phyloP scores from a whole-genome alignment of 352 stramenopile species.

The Phytophthora citrophthora region DNA sequence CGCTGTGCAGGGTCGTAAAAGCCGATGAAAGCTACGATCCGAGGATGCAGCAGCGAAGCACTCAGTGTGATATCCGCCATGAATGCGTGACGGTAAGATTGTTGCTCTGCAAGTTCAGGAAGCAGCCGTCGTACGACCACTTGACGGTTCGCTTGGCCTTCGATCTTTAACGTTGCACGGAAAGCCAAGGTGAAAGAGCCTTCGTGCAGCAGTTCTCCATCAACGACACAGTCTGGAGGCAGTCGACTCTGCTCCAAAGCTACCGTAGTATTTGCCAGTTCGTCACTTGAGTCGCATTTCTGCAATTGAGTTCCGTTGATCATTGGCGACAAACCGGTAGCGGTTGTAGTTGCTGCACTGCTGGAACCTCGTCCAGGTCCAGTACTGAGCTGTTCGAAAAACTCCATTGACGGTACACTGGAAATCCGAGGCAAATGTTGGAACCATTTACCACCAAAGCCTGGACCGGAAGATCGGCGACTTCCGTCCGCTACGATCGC shows the following conservation, averaged over 20 bases:
- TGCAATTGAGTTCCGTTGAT: constrained; percentile 9
- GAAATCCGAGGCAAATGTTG: constrained; percentile 36
- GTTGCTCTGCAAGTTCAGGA: constrained; percentile 27
- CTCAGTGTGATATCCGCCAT: constrained; percentile 44
- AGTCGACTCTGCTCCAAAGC: constrained; percentile 39
- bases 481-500: constrained; percentile 34
- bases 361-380: constrained; percentile 9
- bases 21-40: constrained; percentile 47
- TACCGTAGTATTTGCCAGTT: constrained; percentile 12
- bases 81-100: constrained; percentile 38
- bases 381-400: constrained; percentile 27
- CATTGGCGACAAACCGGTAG: constrained; percentile 17
- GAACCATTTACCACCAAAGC: constrained; percentile 33
- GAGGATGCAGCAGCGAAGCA: constrained; percentile 35
- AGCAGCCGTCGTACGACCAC: constrained; percentile 35
- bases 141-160: constrained; percentile 28
- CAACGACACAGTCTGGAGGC: constrained; percentile 26
- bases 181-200: constrained; percentile 38
- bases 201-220: constrained; percentile 37
- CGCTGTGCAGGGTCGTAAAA: constrained; percentile 34
- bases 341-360: constrained; percentile 25
- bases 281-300: constrained; percentile 29
- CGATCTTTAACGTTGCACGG: constrained; percentile 33
- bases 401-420: constrained; percentile 39
- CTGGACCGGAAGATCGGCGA: constrained; percentile 14